phyloP scores from a whole-genome alignment of 2,329 filamentous ascomycete genomes.

The Cercospora canescens region DNA sequence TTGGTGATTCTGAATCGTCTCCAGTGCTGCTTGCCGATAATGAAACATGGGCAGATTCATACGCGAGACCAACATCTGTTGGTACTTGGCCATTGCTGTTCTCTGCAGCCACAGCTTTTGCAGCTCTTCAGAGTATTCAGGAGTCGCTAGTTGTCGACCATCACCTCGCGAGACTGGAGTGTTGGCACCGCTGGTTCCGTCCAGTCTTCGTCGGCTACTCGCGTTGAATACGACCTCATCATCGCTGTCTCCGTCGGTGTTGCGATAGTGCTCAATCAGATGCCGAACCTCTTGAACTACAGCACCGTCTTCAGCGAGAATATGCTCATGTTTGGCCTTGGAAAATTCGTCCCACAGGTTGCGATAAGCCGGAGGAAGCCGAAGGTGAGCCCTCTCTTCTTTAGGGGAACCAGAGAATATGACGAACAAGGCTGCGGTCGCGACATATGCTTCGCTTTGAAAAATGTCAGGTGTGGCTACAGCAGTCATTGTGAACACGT shows the following conservation, averaged over 20 bases:
- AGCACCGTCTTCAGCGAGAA: slow-evolving; percentile 69
- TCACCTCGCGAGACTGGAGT: slow-evolving; percentile 33
- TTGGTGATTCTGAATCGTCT: slow-evolving; percentile 74
- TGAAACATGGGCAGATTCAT: slow-evolving; percentile 87
- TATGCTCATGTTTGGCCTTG: slow-evolving; percentile 66
- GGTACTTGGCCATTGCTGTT: slow-evolving; percentile 58
- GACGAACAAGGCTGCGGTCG: slow-evolving; percentile 78
- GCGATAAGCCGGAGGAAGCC: slow-evolving; percentile 77
- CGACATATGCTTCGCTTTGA: slow-evolving; percentile 85
- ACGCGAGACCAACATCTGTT: slow-evolving; percentile 75
- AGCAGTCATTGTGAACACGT: slow-evolving; percentile 71
- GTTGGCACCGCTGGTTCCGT: slow-evolving; percentile 33
- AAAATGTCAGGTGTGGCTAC: slow-evolving; percentile 72
- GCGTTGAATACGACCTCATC: slow-evolving; percentile 68
- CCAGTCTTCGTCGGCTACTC: slow-evolving; percentile 59
- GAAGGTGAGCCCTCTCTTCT: slow-evolving; percentile 81
- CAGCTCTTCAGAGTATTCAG: slow-evolving; percentile 42
- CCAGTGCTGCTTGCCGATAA: slow-evolving; percentile 76
- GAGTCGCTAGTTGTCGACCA: slow-evolving; percentile 10
- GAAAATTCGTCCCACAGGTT: slow-evolving; percentile 82
- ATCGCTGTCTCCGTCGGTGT: slow-evolving; percentile 53
- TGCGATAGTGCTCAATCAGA: slow-evolving; percentile 57
- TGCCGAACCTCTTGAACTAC: slow-evolving; percentile 67
- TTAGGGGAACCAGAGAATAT: slow-evolving; percentile 75
- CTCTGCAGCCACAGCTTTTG: slow-evolving; percentile 55